phyloP scores from a whole-genome alignment of 208 protist species.

The Endotrypanum monterogeii region DNA sequence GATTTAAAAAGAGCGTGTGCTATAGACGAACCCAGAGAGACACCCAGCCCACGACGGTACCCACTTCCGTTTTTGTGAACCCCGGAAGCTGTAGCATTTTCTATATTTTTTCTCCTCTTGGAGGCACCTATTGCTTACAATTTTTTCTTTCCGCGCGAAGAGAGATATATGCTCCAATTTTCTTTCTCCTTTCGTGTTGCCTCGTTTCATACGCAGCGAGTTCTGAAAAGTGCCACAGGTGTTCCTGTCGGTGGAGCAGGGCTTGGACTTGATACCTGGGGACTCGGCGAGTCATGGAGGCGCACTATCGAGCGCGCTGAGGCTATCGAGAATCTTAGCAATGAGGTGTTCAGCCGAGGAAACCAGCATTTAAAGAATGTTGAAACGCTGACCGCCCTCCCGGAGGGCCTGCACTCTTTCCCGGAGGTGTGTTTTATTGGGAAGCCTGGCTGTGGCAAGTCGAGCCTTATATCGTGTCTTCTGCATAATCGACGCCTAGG shows the following conservation, averaged over 20 bases:
- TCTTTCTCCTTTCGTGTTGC: not conserved
- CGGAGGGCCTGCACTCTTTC: conserved; percentile 88
- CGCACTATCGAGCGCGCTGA: conserved; percentile 23
- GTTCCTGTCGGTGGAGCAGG: not conserved
- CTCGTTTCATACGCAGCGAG: not conserved
- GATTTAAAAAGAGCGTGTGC: not conserved
- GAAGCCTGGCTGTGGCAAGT: conserved; percentile 89
- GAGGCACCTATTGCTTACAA: not conserved
- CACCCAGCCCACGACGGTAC: not conserved
- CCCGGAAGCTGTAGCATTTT: not conserved
- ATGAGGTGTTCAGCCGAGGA: conserved; percentile 82
- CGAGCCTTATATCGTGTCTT: conserved; percentile 79
- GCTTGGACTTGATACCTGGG: not conserved
- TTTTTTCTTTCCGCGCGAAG: not conserved
- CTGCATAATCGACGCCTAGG: conserved; percentile 79
- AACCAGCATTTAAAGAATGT: conserved; percentile 89
- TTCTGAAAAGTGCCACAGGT: not conserved
- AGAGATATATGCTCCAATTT: not conserved
- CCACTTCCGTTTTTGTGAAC: not conserved
- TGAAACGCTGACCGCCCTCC: conserved; percentile 67
- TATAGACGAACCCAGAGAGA: not conserved
- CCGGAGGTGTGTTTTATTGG: conserved; percentile 92
- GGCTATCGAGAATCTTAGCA: conserved; percentile 51
- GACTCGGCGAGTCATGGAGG: not conserved
- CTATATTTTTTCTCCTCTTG: not conserved